Conservation (phyloP, 176 grass and related monocot species). For the barley (Hordeum vulgare) region MorexV3_pseudomolecules_assembly NC_058522.1:310141065-310141564, state of each 20-base stretch:
- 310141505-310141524: constrained; percentile 80
- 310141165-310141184: constrained; percentile 75
- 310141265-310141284: constrained; percentile 59
- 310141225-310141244: constrained; percentile 92
- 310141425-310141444: constrained; percentile 92
- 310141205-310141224: constrained; percentile 49
- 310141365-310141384: constrained; percentile 72
- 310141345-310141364: constrained; percentile 71
- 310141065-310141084: constrained; percentile 64
- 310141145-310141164: constrained; percentile 76
- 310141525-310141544: constrained; percentile 77
- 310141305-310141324: constrained; percentile 93
- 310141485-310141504: constrained; percentile 80
- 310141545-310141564: constrained; percentile 80
- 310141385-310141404: constrained; percentile 81
- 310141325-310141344: constrained; percentile 81
- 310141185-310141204: constrained; percentile 62
- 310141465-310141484: constrained; percentile 80
- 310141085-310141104: constrained; percentile 73
- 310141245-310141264: constrained; percentile 78
- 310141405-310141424: constrained; percentile 80
- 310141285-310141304: constrained; percentile 57
- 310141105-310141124: constrained; percentile 62
- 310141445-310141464: constrained; percentile 98
- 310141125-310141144: constrained; percentile 65